Evolutionary conservation across 768 basidiomycete genomes (phyloP), one percentile per base, ranked within the genome.

Genomic region (Amanita inopinata): DNA sequence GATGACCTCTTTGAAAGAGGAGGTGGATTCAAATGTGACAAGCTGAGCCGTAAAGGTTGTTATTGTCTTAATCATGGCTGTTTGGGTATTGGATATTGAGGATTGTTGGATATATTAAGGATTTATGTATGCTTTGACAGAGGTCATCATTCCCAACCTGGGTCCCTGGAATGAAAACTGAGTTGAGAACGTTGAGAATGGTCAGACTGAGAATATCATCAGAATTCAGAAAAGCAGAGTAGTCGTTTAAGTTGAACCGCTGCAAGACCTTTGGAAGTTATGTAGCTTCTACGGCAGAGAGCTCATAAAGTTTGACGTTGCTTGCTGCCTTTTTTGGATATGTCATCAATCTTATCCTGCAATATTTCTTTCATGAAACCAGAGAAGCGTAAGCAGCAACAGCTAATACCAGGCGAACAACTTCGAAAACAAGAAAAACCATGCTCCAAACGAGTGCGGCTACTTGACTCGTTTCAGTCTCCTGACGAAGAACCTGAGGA

Each of bases 401-500:
- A 17, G 22, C 43, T 68, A 18, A 69, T 66, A 27, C 55, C 64
- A 0, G 75, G 76, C 46, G 73, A 75, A 34, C 57, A 74, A 5
- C 59, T 74, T 36, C 65, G 61, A 46, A 55, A 59, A 38, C 67
- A 67, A 48, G 75, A 78, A 46, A 65, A 60, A 25, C 61, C 58
- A 15, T 49, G 54, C 1, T 45, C 51, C 2, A 75, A 78, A 52
- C 64, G 61, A 46, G 49, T 53, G 36, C 64, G 56, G 24, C 40
- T n/a, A 20, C 9, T 8, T 6, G 15, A 35, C 7, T 8, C 6
- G 12, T 7, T 20, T 6, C 19, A 14, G 19, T 7, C 12, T 20
- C 4, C 36, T 33, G 36, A 46, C n/a, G 32, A 40, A 11, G 33
- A 41, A 14, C 25, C 6, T 3, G 47, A 48, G 15, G 45, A 25